Base-by-base conservation (phyloP, 2,329 filamentous ascomycete genomes). In the Pseudocercospora eumusae region DNA sequence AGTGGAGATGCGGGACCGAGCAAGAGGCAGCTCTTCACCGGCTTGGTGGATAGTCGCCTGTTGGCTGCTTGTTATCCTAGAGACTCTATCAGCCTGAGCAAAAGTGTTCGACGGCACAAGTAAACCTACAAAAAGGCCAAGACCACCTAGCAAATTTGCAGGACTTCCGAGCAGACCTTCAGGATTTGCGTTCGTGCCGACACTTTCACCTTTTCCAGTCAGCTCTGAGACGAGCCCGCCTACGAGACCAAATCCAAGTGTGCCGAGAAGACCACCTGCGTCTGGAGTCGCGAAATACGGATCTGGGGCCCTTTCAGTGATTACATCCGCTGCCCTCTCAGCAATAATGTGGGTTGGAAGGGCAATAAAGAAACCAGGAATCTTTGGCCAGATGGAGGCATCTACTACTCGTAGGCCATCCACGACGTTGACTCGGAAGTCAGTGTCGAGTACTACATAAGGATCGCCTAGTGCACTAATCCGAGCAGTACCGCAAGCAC, bases 251-350 rank as follows among this genome's bases (percentile, higher is more conserved):
- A 18, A 36, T 20, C 50, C 50, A 13, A 54, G 21, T n/a, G 25
- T 54, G 15, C 50, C 50, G n/a, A 54, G 27, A 20, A 54, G 27
- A 15, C 50, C 50, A 10, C 50, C 50, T 3, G 50, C 50, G 31
- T 54, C 50, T 15, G 50, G 50, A 20, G 50, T 54, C n/a, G 50
- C 50, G 27, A 54, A 54, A n/a, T 54, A 54, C 25, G 50, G 50
- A 36, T 54, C 50, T n/a, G 50, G 27, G 20, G 50, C 27, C 15
- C n/a, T 31, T 11, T 28, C 50, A 45, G 65, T 60, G 36, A 88
- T 86, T 5, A 80, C 81, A 72, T 86, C 84, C 1, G 83, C 82
- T 0, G 86, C 86, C 77, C 88, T 88, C 77, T 88, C 85, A 1
- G 79, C 80, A 4, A 84, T 76, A 73, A 87, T 84, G 66, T 84